phyloP scores from a whole-genome alignment of 495 filamentous ascomycete genomes.

The Hypoxylon fuscum region DNA sequence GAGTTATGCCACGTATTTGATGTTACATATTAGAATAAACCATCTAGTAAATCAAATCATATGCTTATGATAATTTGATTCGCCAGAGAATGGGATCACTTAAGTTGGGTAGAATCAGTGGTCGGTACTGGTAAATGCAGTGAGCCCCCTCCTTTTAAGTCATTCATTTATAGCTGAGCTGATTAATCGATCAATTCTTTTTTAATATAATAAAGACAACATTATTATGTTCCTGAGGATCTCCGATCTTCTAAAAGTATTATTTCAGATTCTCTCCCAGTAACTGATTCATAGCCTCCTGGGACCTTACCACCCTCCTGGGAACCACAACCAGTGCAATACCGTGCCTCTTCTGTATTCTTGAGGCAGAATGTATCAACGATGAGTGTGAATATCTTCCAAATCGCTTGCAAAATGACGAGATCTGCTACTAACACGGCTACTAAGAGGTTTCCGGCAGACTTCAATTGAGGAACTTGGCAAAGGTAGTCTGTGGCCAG shows the following conservation, averaged over 20 bases:
- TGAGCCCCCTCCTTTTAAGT: too few species aligned
- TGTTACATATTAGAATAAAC: too few species aligned
- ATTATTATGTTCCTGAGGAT: background rate
- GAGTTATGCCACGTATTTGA: too few species aligned
- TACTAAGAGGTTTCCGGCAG: slow-evolving; percentile 38
- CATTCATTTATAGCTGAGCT: too few species aligned
- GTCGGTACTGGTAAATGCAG: too few species aligned
- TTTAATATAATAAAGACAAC: too few species aligned
- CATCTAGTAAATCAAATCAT: too few species aligned
- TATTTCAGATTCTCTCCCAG: background rate
- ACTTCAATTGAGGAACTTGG: slow-evolving; percentile 45
- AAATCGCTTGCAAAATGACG: slow-evolving; percentile 45
- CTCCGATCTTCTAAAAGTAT: slow-evolving; percentile 3
- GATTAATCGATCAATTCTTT: too few species aligned
- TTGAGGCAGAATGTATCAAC: slow-evolving; percentile 20
- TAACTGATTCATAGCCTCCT: slow-evolving; percentile 1
- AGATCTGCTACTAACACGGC: slow-evolving; percentile 45
- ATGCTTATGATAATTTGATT: too few species aligned
- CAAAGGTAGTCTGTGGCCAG: slow-evolving; percentile 43
- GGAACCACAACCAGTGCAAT: background rate
- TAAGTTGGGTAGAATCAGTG: too few species aligned
- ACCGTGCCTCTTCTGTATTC: slow-evolving; percentile 6
- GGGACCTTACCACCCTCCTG: background rate
- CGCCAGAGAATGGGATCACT: too few species aligned
- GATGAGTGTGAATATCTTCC: slow-evolving; percentile 30